Percentiles rank a stretch among this genome's conserved stretches.
phyloP scores from a whole-genome alignment of 2,329 filamentous ascomycete species.

The Stemphylium lycopersici region DNA sequence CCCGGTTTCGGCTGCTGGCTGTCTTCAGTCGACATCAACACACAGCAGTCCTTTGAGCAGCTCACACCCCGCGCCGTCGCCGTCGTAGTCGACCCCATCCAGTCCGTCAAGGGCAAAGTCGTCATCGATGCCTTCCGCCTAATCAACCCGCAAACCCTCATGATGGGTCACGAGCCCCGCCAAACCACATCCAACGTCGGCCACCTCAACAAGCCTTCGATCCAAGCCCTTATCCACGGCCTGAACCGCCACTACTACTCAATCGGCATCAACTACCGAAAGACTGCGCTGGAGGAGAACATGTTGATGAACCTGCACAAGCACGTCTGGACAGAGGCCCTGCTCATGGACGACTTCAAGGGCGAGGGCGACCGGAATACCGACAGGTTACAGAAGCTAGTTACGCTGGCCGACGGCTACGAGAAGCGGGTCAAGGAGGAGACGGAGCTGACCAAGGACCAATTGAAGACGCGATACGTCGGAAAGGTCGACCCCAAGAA shows the following conservation, averaged over 20 bases:
- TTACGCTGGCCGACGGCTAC: slow-evolving; percentile 90
- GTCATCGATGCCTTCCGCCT: slow-evolving; percentile 99
- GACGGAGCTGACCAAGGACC: slow-evolving; percentile 94
- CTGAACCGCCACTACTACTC: slow-evolving; percentile 99
- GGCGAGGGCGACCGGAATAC: slow-evolving; percentile 84
- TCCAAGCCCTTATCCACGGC: slow-evolving; percentile 97
- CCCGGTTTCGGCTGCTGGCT: slow-evolving; percentile 99
- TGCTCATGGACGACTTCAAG: slow-evolving; percentile 96
- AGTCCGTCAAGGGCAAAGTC: slow-evolving; percentile 99
- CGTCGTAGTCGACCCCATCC: slow-evolving; percentile 97
- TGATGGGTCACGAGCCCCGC: slow-evolving; percentile 96
- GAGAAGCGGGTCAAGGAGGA: slow-evolving; percentile 99
- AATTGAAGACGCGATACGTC: slow-evolving; percentile 97
- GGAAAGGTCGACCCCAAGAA: slow-evolving; percentile 99
- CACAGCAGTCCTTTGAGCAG: slow-evolving; percentile 99
- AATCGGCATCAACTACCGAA: slow-evolving; percentile 97
- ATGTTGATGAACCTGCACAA: slow-evolving; percentile 99
- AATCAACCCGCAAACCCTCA: slow-evolving; percentile 96
- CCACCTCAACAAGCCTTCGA: slow-evolving; percentile 99
- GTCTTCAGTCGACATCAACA: slow-evolving; percentile 98
- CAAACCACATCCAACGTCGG: slow-evolving; percentile 98
- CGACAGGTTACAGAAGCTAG: slow-evolving; percentile 83
- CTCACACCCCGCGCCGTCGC: slow-evolving; percentile 95
- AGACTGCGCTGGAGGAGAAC: slow-evolving; percentile 96
- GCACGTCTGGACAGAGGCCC: slow-evolving; percentile 97